Base-by-base conservation (phyloP, 2,329 filamentous ascomycete species). In the Monilinia polystroma region DNA sequence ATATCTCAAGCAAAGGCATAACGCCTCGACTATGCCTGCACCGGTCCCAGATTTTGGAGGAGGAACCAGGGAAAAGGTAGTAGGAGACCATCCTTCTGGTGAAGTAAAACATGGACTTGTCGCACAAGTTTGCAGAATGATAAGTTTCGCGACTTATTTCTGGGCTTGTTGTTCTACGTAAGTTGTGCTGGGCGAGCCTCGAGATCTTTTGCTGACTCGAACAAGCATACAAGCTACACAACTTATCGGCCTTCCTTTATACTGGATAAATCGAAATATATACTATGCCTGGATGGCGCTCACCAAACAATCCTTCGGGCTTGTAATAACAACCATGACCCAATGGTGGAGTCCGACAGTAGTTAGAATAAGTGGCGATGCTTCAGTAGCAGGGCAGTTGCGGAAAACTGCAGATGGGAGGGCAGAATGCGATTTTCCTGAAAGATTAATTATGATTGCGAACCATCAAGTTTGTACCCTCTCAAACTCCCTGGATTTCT, bases 211-310 rank as follows among this genome's bases (percentile, higher is more conserved):
- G 59, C 71, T 75, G 65, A 77, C 71, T 23, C 69, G 53, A n/a
- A 66, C 29, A 70, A 90, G 87, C 20, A 87, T 90, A 73, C 85
- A 86, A 72, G 77, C 85, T 23, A 92, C 91, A 8, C 92, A 96
- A 75, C 82, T 93, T 69, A 80, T 96, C 67, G 92, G 92, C 45
- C 79, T 86, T 0, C 91, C 91, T 2, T 79, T 96, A 58, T 95
- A 95, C 76, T 84, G 88, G 69, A 80, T 92, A 74, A 90, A 92
- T 76, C 86, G 86, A 67, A 88, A 92, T 56, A 85, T 90, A 75
- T 96, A 92, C 80, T 90, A 96, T 78, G 85, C 88, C 69, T 96
- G 92, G 79, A 96, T 96, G 86, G 87, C 91, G 52, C 85, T 92
- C 77, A 95, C 92, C 14, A 96, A 96, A 78, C 87, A 91, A 75